phyloP scores from a whole-genome alignment of 129 eudicot genomes.

The Saposhnikovia divaricata region DNA sequence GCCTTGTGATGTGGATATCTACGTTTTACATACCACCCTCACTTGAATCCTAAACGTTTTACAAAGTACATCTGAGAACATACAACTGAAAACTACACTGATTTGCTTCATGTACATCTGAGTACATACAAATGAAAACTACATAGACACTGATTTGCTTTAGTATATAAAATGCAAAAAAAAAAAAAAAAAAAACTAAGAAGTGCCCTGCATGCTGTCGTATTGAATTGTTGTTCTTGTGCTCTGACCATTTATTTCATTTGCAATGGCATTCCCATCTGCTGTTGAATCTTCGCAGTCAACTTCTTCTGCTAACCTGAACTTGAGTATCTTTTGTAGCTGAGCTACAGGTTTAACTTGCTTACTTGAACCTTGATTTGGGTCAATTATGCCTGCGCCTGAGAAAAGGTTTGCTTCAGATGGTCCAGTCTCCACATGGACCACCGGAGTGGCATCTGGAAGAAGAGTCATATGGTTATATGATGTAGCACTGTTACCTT shows the following conservation, averaged over 20 bases:
- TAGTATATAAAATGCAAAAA: background rate
- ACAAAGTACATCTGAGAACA: background rate
- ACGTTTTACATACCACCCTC: background rate
- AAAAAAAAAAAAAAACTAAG: background rate
- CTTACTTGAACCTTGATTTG: slow-evolving; percentile 37
- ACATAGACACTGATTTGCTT: too few relatives aligned
- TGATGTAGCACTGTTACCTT: background rate
- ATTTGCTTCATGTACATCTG: background rate
- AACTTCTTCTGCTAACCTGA: slow-evolving; percentile 39
- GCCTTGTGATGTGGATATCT: background rate
- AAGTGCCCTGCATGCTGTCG: background rate
- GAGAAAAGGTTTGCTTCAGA: slow-evolving; percentile 49
- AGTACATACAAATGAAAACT: too few relatives aligned
- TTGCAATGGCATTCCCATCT: background rate
- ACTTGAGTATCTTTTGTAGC: slow-evolving; percentile 59
- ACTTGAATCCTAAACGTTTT: background rate
- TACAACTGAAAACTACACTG: background rate
- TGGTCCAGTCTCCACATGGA: slow-evolving; percentile 50
- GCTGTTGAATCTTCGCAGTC: slow-evolving; percentile 9
- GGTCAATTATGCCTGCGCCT: slow-evolving; percentile 30
- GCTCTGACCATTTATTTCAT: background rate
- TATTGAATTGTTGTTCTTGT: background rate
- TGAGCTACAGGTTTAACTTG: slow-evolving; percentile 52
- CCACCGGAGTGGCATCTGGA: slow-evolving; percentile 49
- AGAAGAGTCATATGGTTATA: background rate